Conservation (phyloP, 1,284 basidiomycete species). For the Ustilago cynodontis region DNA sequence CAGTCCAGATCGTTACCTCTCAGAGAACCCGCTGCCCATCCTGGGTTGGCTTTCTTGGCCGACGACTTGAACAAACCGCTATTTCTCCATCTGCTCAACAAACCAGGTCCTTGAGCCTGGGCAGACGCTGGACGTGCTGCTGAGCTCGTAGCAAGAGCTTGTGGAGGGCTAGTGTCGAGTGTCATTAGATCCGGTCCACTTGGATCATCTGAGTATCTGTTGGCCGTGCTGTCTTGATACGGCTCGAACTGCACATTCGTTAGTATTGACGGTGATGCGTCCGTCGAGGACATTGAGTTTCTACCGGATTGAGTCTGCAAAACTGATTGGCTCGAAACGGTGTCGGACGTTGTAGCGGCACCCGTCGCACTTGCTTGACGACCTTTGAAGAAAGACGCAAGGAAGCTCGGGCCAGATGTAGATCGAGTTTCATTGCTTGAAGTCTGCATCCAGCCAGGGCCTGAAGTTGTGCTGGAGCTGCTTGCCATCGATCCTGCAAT, state of each 20-base stretch:
- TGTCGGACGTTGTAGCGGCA: background rate
- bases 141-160: background rate
- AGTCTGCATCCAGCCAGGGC: conserved; percentile 47
- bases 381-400: conserved; percentile 42
- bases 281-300: conserved; percentile 10
- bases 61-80: conserved; percentile 37
- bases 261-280: conserved; percentile 9
- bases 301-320: conserved; percentile 12
- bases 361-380: conserved; percentile 26
- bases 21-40: conserved; percentile 23
- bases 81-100: conserved; percentile 42
- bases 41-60: conserved; percentile 20
- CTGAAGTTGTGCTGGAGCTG: conserved; percentile 14
- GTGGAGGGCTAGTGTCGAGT: conserved; percentile 21
- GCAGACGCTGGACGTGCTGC: background rate
- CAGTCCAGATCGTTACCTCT: conserved; percentile 37
- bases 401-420: conserved; percentile 28
- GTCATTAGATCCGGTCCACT: conserved; percentile 45
- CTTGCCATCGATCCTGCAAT: background rate
- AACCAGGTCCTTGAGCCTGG: conserved; percentile 22
- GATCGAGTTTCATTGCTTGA: conserved; percentile 36
- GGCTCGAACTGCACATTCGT: conserved; percentile 20
- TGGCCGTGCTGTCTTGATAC: conserved; percentile 25
- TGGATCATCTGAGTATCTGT: conserved; percentile 37
- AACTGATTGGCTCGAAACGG: background rate